Evolutionary conservation across 2,329 filamentous ascomycete species (phyloP).

Genomic region (Aspergillus calidoustus): DNA sequence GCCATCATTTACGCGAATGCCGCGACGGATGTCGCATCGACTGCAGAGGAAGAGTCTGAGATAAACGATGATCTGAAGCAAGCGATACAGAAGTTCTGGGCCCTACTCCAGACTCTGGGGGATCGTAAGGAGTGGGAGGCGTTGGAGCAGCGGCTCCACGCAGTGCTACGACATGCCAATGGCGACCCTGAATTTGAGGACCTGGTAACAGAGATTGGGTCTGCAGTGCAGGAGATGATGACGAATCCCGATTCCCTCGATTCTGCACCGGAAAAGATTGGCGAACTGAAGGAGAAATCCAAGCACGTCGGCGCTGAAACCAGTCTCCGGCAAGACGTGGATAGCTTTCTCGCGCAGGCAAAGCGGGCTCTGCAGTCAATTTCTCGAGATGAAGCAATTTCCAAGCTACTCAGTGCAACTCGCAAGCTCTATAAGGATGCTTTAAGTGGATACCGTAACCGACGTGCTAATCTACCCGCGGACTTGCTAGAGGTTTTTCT

Average conservation of each 20-base stretch:
- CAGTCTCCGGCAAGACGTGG: conserved; percentile 72
- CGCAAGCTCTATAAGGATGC: conserved; percentile 71
- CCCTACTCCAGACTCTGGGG: conserved; percentile 78
- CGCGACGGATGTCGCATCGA: conserved; percentile 67
- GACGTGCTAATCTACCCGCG: conserved; percentile 72
- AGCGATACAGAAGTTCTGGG: conserved; percentile 80
- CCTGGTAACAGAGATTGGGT: conserved; percentile 73
- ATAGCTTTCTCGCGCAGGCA: conserved; percentile 70
- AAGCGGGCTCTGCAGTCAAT: conserved; percentile 71
- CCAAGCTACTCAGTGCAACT: conserved; percentile 69
- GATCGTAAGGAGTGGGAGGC: conserved; percentile 74
- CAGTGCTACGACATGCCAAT: conserved; percentile 73
- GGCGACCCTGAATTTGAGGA: conserved; percentile 83
- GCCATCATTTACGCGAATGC: conserved; percentile 76
- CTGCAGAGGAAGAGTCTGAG: conserved; percentile 71
- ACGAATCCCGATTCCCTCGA: conserved; percentile 87
- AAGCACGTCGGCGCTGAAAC: conserved; percentile 66
- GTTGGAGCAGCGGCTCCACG: conserved; percentile 69
- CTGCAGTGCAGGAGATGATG: conserved; percentile 77
- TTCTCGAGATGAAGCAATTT: conserved; percentile 71
- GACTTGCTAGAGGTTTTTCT: conserved; percentile 82
- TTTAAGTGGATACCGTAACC: conserved; percentile 65
- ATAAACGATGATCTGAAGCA: conserved; percentile 75
- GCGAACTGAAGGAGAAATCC: conserved; percentile 62
- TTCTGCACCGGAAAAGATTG: conserved; percentile 68